These are phyloP conservation scores for Aspergillus japonicus DNA, from an alignment of 2,329 filamentous ascomycete genomes.

Conservation along the genomic window DNA sequence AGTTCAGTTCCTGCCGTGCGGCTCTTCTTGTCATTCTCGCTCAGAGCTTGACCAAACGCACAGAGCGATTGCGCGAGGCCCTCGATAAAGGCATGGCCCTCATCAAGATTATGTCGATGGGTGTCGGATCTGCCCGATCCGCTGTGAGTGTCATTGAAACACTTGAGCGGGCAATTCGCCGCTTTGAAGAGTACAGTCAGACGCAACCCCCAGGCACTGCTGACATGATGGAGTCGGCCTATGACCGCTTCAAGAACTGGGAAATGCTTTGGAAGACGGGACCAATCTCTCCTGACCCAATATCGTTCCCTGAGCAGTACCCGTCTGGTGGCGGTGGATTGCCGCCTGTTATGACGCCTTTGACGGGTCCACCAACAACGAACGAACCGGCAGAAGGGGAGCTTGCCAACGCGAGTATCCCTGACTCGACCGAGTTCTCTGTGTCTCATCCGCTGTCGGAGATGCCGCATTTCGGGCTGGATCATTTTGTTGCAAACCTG, in stretches of 20 bases:
- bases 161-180: constrained; percentile 50
- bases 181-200: constrained; percentile 47
- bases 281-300: constrained; percentile 34
- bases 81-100: constrained; percentile 52
- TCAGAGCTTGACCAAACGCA: constrained; percentile 41
- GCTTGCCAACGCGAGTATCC: constrained; percentile 22
- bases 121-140: constrained; percentile 53
- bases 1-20: constrained; percentile 57
- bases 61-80: constrained; percentile 45
- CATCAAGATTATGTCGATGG: constrained; percentile 55
- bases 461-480: constrained; percentile 37
- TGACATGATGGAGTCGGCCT: constrained; percentile 48
- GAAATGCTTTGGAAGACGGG: constrained; percentile 51
- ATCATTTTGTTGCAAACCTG: constrained; percentile 43
- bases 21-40: constrained; percentile 51
- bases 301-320: constrained; percentile 27
- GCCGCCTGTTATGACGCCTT: constrained; percentile 22
- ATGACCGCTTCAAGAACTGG: constrained; percentile 54
- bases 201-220: constrained; percentile 31
- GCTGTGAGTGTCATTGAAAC: constrained; percentile 55
- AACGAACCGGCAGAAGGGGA: constrained; percentile 23
- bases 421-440: constrained; percentile 28
- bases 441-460: constrained; percentile 31
- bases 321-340: constrained; percentile 8
- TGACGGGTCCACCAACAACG: constrained; percentile 18